phyloP scores from a whole-genome alignment of 768 basidiomycete genomes.

The Favolaschia claudopus region DNA sequence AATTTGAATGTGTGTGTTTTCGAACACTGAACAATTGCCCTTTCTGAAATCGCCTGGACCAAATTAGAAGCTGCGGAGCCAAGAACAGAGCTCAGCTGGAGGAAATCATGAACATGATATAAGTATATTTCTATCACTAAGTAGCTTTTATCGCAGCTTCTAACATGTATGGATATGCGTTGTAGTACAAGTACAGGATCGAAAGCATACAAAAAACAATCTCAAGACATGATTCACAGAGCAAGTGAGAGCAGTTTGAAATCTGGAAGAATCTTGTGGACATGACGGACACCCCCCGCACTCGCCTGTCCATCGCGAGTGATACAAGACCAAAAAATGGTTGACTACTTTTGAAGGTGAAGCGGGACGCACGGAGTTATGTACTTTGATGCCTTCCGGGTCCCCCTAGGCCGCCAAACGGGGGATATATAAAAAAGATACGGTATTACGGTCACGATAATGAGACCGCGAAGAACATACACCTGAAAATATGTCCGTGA shows the following conservation, averaged over 20 bases:
- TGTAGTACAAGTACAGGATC: too few relatives aligned
- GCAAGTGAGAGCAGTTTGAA: neutral
- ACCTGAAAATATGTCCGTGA: neutral
- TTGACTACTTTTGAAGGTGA: constrained; percentile 6
- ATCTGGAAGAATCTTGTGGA: too few relatives aligned
- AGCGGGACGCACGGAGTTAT: constrained; percentile 3
- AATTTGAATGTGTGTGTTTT: too few relatives aligned
- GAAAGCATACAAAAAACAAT: too few relatives aligned
- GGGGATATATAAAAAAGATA: constrained; percentile 11
- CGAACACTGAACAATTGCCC: too few relatives aligned
- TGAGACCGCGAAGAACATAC: neutral
- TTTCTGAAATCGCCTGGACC: too few relatives aligned
- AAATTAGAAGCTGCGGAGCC: too few relatives aligned
- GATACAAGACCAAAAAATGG: neutral
- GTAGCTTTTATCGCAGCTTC: too few relatives aligned
- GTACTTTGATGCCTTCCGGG: neutral
- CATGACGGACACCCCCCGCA: constrained; percentile 5
- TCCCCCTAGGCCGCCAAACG: constrained; percentile 15
- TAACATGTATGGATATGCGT: too few relatives aligned
- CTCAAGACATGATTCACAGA: neutral
- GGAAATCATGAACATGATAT: too few relatives aligned
- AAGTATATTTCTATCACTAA: too few relatives aligned
- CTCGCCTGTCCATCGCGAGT: constrained; percentile 4
- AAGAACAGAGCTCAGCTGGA: too few relatives aligned
- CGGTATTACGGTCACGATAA: neutral